Evolutionary conservation across 768 basidiomycete species (phyloP), one percentile per base, ranked within the genome.

Genomic region (Tremella yokohamensis): DNA sequence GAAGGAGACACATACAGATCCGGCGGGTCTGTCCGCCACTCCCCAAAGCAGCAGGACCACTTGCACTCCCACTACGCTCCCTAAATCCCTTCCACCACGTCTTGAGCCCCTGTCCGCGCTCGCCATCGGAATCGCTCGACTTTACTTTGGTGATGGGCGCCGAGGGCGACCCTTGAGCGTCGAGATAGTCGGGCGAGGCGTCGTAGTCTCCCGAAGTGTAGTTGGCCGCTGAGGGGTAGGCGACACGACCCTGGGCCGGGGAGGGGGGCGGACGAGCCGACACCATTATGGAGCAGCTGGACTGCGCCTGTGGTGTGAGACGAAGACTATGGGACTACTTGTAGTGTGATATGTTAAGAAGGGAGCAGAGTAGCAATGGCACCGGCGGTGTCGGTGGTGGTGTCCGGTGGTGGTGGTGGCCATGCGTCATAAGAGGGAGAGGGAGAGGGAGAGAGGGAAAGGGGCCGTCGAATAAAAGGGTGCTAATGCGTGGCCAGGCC

Each of bases 81-180:
- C 61, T 56, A 29, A 69, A 66, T 7, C 52, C 61, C 37, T 73
- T 73, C 75, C 75, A 76, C 73, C 73, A 74, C 2, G 56, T 53
- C 51, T 73, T 73, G 60, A 72, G 34, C 3, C 64, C 63, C 42
- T 62, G 63, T 6, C 60, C 56, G 7, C 57, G 34, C 16, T 72
- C 70, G n/a, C 61, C 29, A 2, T 72, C 67, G 8, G 62, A 61
- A 48, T 63, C 61, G 15, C 59, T 18, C 8, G 67, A 63, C 4
- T 60, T 54, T 9, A 64, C 49, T 38, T 60, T 57, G 15, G 37
- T 53, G 22, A 69, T 54, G 34, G 66, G 69, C 22, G 58, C 60
- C 13, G 66, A 45, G 42, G 7, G 6, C 29, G 29, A 34, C 6
- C 29, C 11, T 4, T 34, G 29, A 4, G 29, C 57, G 16, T 54